Conservation (phyloP, 306 rosid genomes). For the Sindora glabra region DNA sequence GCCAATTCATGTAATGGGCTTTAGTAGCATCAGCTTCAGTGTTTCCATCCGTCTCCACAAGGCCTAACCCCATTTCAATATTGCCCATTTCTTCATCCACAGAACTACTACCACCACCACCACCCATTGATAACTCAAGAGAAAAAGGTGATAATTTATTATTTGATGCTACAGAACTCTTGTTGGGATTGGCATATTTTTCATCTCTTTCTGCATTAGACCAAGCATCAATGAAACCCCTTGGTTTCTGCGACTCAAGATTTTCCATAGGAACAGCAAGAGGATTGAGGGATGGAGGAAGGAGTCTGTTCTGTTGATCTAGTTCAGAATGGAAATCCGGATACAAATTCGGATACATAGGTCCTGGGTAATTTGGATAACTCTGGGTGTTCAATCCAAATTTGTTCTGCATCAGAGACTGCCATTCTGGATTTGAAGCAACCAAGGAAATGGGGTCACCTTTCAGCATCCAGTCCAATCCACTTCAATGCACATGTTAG, state of each 20-base stretch:
- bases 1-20: constrained; percentile 37
- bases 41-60: constrained; percentile 20
- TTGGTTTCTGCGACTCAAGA: constrained; percentile 31
- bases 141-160: constrained; percentile 46
- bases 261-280: constrained; percentile 26
- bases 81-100: constrained; percentile 28
- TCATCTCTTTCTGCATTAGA: constrained; percentile 29
- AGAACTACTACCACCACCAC: constrained; percentile 11
- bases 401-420: constrained; percentile 40
- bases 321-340: constrained; percentile 22
- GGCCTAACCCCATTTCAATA: constrained; percentile 37
- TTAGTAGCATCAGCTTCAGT: constrained; percentile 14
- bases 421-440: constrained; percentile 46
- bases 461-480: constrained; percentile 59
- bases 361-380: constrained; percentile 13
- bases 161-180: constrained; percentile 23
- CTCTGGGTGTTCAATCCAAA: constrained; percentile 26
- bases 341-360: constrained; percentile 40
- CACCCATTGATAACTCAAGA: constrained; percentile 65
- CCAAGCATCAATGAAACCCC: constrained; percentile 72
- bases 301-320: constrained; percentile 25
- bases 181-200: constrained; percentile 13
- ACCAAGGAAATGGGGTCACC: constrained; percentile 38
- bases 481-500: constrained; percentile 26
- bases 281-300: constrained; percentile 29